Percentiles rank a stretch among this genome's conserved stretches.
Evolutionary conservation across 192 early-diverging fungal species (phyloP).

Genomic region (Backusella liffmaniae): DNA sequence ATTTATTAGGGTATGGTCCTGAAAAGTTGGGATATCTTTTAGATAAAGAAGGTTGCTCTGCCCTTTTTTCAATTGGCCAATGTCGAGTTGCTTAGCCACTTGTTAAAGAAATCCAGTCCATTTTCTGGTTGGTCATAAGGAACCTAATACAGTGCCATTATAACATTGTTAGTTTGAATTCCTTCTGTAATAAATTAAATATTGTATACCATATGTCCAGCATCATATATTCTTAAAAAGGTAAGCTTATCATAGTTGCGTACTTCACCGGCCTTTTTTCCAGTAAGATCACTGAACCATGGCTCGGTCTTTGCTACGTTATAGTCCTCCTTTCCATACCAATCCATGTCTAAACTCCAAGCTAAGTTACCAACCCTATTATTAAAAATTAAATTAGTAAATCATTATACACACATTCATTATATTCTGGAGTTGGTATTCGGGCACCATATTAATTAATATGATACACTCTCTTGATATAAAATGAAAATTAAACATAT

Average conservation of each 20-base stretch:
- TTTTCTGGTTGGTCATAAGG: constrained; percentile 87
- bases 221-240: constrained; percentile 81
- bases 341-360: constrained; percentile 83
- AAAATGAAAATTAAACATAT: background rate
- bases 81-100: constrained; percentile 54
- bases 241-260: constrained; percentile 68
- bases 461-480: background rate
- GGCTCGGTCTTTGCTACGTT: constrained; percentile 58
- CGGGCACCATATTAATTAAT: background rate
- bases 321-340: constrained; percentile 75
- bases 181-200: background rate
- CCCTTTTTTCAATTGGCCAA: background rate
- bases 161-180: background rate
- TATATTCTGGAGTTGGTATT: background rate
- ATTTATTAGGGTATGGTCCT: background rate
- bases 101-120: constrained; percentile 81
- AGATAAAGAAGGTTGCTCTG: too few species aligned
- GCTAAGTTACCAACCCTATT: constrained; percentile 80
- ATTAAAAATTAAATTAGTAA: background rate
- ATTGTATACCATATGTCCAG: constrained; percentile 72
- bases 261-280: constrained; percentile 63
- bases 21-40: background rate
- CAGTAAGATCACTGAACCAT: constrained; percentile 56
- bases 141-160: constrained; percentile 30
- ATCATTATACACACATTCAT: background rate